Conservation (phyloP, 148 eudicot species). For the Salicornia ramosissima region DNA sequence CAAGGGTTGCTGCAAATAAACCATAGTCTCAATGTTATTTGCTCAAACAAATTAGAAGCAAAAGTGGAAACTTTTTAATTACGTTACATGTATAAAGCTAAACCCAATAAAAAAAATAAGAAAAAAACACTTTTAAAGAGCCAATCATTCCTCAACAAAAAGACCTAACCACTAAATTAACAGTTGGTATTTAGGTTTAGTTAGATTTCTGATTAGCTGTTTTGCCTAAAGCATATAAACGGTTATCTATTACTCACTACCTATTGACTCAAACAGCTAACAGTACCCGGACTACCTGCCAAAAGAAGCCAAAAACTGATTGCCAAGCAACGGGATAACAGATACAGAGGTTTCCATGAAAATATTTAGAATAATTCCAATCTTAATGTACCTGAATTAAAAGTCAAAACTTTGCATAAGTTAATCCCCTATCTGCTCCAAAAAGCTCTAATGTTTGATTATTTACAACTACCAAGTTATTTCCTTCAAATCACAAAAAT, state of each 20-base stretch:
- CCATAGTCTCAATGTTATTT: neutral
- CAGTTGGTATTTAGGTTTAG: too few relatives aligned
- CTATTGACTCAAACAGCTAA: neutral
- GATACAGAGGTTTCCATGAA: neutral
- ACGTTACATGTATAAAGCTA: neutral
- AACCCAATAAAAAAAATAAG: neutral
- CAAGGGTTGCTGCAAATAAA: slow-evolving; percentile 49
- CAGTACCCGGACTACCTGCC: neutral
- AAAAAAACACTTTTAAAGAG: neutral
- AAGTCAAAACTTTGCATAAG: neutral
- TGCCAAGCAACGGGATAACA: too few relatives aligned
- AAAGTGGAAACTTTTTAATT: neutral
- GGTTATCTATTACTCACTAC: too few relatives aligned
- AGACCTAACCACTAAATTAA: neutral
- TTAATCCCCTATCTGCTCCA: neutral
- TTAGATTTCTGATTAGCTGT: neutral
- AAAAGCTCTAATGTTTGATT: neutral
- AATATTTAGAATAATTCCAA: neutral
- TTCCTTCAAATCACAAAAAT: neutral
- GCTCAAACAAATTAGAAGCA: neutral
- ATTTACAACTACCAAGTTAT: neutral
- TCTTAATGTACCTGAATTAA: neutral
- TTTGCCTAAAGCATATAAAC: neutral
- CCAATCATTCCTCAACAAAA: neutral
- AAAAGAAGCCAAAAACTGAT: neutral